Conservation (phyloP, 1,284 basidiomycete species). For the Austropuccinia psidii region DNA sequence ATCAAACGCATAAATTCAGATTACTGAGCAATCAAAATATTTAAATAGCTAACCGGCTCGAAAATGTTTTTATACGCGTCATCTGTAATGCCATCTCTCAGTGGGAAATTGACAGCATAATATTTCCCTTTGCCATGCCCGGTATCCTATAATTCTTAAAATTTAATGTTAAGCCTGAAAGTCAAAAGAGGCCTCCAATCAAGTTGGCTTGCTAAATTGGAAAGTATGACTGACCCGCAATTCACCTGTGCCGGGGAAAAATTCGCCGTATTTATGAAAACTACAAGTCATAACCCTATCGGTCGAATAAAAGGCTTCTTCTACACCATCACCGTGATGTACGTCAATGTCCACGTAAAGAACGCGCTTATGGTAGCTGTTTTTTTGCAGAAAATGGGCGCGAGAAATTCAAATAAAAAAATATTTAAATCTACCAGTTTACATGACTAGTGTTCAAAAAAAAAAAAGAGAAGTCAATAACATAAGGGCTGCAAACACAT, state of each 20-base stretch:
- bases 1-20: background rate
- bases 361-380: conserved; percentile 83
- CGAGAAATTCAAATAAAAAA: background rate
- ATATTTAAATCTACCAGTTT: background rate
- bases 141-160: conserved; percentile 23
- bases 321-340: conserved; percentile 97
- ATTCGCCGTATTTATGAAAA: conserved; percentile 99
- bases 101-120: conserved; percentile 88
- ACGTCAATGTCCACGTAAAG: conserved; percentile 99
- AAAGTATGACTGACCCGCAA: conserved; percentile 58
- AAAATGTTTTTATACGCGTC: conserved; percentile 93
- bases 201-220: background rate
- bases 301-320: conserved; percentile 98
- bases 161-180: too few species aligned
- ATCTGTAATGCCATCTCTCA: conserved; percentile 92
- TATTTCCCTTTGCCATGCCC: conserved; percentile 42
- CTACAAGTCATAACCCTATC: conserved; percentile 97
- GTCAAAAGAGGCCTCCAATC: background rate
- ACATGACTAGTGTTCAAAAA: background rate
- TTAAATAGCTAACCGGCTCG: conserved; percentile 68
- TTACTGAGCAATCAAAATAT: background rate
- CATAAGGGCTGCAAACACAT: conserved; percentile 39
- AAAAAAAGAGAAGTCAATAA: conserved; percentile 4
- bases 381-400: background rate
- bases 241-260: conserved; percentile 97